Evolutionary conservation across 2,329 filamentous ascomycete genomes (phyloP), one percentile per base, ranked within the genome.

Genomic region (Monosporascus sp.): DNA sequence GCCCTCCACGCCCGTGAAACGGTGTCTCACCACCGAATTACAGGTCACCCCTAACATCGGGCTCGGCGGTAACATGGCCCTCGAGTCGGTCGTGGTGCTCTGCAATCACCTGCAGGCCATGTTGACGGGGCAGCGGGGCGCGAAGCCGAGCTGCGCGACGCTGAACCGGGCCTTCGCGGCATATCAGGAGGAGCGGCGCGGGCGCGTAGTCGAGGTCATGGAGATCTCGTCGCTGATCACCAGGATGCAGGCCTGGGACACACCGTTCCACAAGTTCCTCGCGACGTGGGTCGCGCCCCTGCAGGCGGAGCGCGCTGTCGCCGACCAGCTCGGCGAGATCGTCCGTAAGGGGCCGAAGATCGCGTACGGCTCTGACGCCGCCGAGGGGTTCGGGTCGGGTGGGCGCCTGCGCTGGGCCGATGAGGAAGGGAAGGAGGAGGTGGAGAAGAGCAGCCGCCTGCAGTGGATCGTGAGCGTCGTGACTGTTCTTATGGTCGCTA

Each of bases 51-150:
- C 65, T 1, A 71, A 70, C 44, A 51, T 63, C 17, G 71, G 67
- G 3, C 66, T 70, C 55, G 71, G 71, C 8, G 70, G 65, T 14
- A 72, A 72, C 55, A 61, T 53, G n/a, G 67, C 68, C 1, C 69
- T 73, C 17, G 70, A 73, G 54, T 62, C 63, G 44, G 67, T 65
- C 2, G 70, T 66, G 3, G 50, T 53, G 7, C 53, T 71, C 14
- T 58, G 64, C 22, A 68, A 68, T 44, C 49, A 59, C 3, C 55
- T 72, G 4, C 44, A 64, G 2, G 37, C 24, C 17, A 46, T 46
- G 38, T 20, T 58, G 9, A 22, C 7, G 5, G 22, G 18, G 5
- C 44, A 51, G 7, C 24, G 43, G 11, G 43, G 48, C 20, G 46
- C 35, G 24, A 58, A 58, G 49, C 55, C 55, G 7, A 50, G 38